Conservation (phyloP, 2,329 filamentous ascomycete species). For the Parastagonospora avenae region DNA sequence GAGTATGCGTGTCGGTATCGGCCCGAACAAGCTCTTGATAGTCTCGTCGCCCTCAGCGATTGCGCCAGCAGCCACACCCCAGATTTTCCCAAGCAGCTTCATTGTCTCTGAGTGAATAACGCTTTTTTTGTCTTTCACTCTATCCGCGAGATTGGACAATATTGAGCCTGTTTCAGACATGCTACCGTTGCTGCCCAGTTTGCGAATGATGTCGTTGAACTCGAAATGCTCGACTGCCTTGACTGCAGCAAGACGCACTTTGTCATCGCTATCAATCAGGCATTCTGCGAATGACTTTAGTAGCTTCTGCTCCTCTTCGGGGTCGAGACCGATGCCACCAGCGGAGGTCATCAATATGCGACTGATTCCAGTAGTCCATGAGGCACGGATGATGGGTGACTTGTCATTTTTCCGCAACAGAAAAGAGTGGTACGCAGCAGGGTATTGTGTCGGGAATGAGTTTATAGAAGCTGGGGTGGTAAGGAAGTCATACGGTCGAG, state of each 20-base stretch:
- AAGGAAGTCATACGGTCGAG: slow-evolving; percentile 62
- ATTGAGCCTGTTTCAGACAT: slow-evolving; percentile 78
- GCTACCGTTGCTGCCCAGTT: slow-evolving; percentile 77
- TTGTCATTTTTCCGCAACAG: slow-evolving; percentile 87
- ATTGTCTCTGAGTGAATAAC: slow-evolving; percentile 85
- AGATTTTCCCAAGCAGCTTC: slow-evolving; percentile 80
- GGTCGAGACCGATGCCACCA: slow-evolving; percentile 84
- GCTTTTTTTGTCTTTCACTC: slow-evolving; percentile 84
- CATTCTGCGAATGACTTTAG: slow-evolving; percentile 78
- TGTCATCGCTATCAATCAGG: slow-evolving; percentile 86
- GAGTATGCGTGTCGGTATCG: slow-evolving; percentile 83
- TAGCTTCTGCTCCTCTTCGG: slow-evolving; percentile 78
- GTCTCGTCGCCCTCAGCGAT: slow-evolving; percentile 81
- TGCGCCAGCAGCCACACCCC: slow-evolving; percentile 91
- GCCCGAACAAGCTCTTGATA: slow-evolving; percentile 74
- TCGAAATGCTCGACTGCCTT: slow-evolving; percentile 80
- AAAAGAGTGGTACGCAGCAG: slow-evolving; percentile 80
- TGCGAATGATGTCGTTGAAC: slow-evolving; percentile 79
- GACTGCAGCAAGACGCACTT: slow-evolving; percentile 86
- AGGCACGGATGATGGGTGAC: slow-evolving; percentile 76
- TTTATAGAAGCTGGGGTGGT: slow-evolving; percentile 85
- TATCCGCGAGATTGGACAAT: slow-evolving; percentile 80
- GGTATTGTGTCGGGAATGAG: slow-evolving; percentile 84
- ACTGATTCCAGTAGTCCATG: slow-evolving; percentile 83
- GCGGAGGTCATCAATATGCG: slow-evolving; percentile 90